Conservation (phyloP, 306 rosid species). For the Pyrus pyrifolia region DNA sequence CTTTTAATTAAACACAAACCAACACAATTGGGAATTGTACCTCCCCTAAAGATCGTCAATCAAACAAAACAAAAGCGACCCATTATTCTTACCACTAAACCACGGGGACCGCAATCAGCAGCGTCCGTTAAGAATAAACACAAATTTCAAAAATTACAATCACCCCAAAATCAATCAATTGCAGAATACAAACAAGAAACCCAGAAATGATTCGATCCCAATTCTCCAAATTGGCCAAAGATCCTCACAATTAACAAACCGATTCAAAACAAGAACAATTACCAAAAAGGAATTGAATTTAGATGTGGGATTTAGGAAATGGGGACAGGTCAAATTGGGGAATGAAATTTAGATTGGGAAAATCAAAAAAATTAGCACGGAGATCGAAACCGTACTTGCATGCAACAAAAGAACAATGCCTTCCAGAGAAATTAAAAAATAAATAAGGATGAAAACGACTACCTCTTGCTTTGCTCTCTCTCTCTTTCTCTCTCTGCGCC, state of each 20-base stretch:
- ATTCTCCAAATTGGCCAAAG: neutral
- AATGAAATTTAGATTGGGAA: neutral
- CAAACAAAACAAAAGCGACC: neutral
- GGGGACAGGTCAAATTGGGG: neutral
- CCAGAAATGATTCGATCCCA: conserved; percentile 18
- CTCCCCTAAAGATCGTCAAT: neutral
- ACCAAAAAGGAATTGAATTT: neutral
- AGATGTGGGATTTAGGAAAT: neutral
- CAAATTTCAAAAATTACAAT: neutral
- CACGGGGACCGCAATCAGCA: conserved; percentile 37
- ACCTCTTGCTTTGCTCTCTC: conserved; percentile 19
- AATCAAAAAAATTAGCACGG: conserved; percentile 24
- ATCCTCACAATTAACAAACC: neutral
- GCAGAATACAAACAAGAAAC: conserved; percentile 6
- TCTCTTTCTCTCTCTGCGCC: neutral
- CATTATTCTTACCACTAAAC: conserved; percentile 43
- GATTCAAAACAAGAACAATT: neutral
- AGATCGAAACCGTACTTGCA: conserved; percentile 23
- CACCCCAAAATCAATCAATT: neutral
- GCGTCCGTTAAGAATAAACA: conserved; percentile 34
- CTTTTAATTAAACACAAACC: neutral
- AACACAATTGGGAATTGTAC: neutral
- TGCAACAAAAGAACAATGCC: neutral
- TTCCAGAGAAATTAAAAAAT: neutral
- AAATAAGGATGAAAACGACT: neutral